phyloP scores from a whole-genome alignment of 2,329 filamentous ascomycete genomes.

The Hypoxylon sp. region DNA sequence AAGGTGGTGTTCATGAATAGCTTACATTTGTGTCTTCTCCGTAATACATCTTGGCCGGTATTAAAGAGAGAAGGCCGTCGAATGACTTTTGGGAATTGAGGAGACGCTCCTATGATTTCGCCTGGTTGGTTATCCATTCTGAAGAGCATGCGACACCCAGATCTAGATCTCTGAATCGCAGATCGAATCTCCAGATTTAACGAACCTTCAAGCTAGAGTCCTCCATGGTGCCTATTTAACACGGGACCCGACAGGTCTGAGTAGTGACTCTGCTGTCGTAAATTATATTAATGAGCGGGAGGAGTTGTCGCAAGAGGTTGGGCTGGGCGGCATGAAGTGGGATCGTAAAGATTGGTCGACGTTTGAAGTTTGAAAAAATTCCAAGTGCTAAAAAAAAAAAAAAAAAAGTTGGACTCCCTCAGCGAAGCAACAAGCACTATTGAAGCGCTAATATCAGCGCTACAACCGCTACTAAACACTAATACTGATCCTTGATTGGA shows the following conservation, averaged over 20 bases:
- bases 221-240: constrained; percentile 48
- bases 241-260: not conserved
- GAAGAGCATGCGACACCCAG: constrained; percentile 36
- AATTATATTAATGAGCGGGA: not conserved
- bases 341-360: constrained; percentile 17
- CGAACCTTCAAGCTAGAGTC: constrained; percentile 59
- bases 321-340: constrained; percentile 1
- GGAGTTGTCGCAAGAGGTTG: constrained; percentile 1
- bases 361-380: too few species aligned
- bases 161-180: too few species aligned
- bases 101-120: constrained; percentile 59
- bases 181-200: constrained; percentile 34
- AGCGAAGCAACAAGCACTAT: constrained; percentile 16
- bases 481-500: constrained; percentile 27
- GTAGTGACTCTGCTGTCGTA: not conserved
- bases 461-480: too few species aligned
- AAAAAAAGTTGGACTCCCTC: constrained; percentile 34
- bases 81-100: constrained; percentile 76
- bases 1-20: too few species aligned
- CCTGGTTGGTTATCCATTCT: constrained; percentile 37
- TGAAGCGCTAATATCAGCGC: too few species aligned
- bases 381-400: constrained; percentile 35
- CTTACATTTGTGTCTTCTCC: constrained; percentile 84
- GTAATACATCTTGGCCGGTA: constrained; percentile 91
- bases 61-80: constrained; percentile 85